Base-by-base conservation (phyloP, 1,284 basidiomycete genomes). In the Pyrrhoderma lamaoense region DNA sequence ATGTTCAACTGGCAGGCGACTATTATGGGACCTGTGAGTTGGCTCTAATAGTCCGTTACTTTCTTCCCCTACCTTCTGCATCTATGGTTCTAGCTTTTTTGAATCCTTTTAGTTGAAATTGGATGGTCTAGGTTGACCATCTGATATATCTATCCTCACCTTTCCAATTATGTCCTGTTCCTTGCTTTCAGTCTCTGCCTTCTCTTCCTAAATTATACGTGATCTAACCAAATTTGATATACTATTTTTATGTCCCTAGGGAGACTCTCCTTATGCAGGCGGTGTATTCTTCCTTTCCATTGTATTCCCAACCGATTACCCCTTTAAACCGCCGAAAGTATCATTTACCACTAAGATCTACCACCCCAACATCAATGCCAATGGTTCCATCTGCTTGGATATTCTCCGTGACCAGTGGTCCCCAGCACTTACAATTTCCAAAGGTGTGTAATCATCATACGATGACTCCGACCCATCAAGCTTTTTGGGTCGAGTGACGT, bases 251-350 rank as follows among this genome's bases (percentile, higher is more conserved):
- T 21, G 22, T 54, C 13, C 27, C 35, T 62, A 94, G 89, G 83
- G 86, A 63, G 93, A 96, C 66, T 94, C 91, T 62, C 93, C 93
- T 43, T 96, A 96, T 66, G 84, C 93, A 34, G 93, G 93, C 62
- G 93, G 93, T 68, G 93, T 96, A 55, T 96, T 95, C 76, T 95
- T 95, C 85, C 82, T 96, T 60, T 91, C 82, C 53, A 95, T 95
- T 68, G 83, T 79, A 45, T 94, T 95, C 81, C 89, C 89, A 45
- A 85, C 85, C 70, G 93, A 97, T 71, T 97, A 97, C 76, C 93
- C 93, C 39, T 96, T 97, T 85, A 95, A 95, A 77, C 95, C 96
- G 38, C 96, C 96, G 69, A 98, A 98, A 81, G 93, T 99, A 70
- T 89, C 88, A 73, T 99, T 99, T 74, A 93, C 91, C 62, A 99